phyloP scores from a whole-genome alignment of 2,329 filamentous ascomycete genomes.

The Penicillium sp. region DNA sequence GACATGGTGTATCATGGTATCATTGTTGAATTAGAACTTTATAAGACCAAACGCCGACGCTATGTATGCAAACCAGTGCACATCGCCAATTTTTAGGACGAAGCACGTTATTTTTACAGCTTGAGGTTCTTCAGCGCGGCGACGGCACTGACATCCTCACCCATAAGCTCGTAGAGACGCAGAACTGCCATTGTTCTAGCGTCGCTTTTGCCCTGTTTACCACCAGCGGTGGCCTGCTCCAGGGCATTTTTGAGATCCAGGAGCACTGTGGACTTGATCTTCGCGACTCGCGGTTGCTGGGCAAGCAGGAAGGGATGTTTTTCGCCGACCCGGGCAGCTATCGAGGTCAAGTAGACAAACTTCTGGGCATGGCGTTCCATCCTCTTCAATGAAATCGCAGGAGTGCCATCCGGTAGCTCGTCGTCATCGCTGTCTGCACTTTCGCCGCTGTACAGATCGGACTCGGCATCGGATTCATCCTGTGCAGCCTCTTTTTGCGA shows the following conservation, averaged over 20 bases:
- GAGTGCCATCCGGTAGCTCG: slow-evolving; percentile 37
- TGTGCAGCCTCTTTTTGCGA: slow-evolving; percentile 14
- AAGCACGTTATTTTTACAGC: slow-evolving; percentile 22
- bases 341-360: slow-evolving; percentile 55
- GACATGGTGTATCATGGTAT: slow-evolving; percentile 43
- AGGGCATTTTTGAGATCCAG: slow-evolving; percentile 63
- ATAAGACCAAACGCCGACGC: slow-evolving; percentile 44
- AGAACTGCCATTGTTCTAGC: slow-evolving; percentile 54
- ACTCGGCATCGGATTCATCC: slow-evolving; percentile 32
- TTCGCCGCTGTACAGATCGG: slow-evolving; percentile 35
- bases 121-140: slow-evolving; percentile 51
- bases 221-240: slow-evolving; percentile 51
- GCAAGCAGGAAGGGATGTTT: slow-evolving; percentile 62
- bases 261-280: slow-evolving; percentile 60
- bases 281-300: slow-evolving; percentile 55
- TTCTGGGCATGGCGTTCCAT: slow-evolving; percentile 57
- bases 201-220: slow-evolving; percentile 33
- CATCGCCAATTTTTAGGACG: not conserved
- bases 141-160: slow-evolving; percentile 58
- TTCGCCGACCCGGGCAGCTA: slow-evolving; percentile 51
- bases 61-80: slow-evolving; percentile 31
- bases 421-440: slow-evolving; percentile 38
- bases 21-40: slow-evolving; percentile 25
- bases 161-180: slow-evolving; percentile 60
- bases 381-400: slow-evolving; percentile 40